phyloP scores from a whole-genome alignment of 129 eudicot genomes.

The Tanacetum coccineum region DNA sequence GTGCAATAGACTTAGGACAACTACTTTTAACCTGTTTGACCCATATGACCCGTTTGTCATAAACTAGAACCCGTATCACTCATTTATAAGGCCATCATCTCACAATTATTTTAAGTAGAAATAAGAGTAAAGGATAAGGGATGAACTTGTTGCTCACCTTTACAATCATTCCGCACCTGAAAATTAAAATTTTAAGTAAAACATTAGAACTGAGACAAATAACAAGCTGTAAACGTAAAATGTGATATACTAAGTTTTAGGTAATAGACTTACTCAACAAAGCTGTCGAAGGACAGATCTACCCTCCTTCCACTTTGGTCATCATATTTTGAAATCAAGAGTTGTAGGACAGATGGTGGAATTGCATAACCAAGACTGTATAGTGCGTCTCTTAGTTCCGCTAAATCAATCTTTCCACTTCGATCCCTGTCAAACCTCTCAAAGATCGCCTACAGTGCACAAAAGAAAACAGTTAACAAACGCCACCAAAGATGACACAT shows the following conservation, averaged over 20 bases:
- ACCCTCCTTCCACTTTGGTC: slow-evolving; percentile 51
- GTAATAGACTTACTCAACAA: slow-evolving; percentile 71
- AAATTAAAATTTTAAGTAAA: slow-evolving; percentile 12
- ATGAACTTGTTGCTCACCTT: slow-evolving; percentile 51
- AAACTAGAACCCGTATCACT: too few species aligned
- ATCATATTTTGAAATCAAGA: slow-evolving; percentile 64
- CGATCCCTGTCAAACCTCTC: slow-evolving; percentile 92
- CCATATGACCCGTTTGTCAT: background rate
- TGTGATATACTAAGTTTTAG: background rate
- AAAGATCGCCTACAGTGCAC: slow-evolving; percentile 54
- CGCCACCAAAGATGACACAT: background rate
- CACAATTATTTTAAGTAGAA: background rate
- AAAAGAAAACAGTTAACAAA: slow-evolving; percentile 9
- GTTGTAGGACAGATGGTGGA: slow-evolving; percentile 75
- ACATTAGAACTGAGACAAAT: slow-evolving; percentile 9
- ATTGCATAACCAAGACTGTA: slow-evolving; percentile 76
- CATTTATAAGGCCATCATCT: too few species aligned
- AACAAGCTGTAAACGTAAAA: slow-evolving; percentile 8
- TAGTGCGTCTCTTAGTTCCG: slow-evolving; percentile 72
- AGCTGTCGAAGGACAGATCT: slow-evolving; percentile 67
- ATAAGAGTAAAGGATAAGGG: background rate
- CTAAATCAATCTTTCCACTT: slow-evolving; percentile 72
- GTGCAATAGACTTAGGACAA: background rate
- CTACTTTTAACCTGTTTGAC: background rate
- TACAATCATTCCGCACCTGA: slow-evolving; percentile 89